phyloP scores from a whole-genome alignment of 495 filamentous ascomycete species.

The Xylaria castorea region DNA sequence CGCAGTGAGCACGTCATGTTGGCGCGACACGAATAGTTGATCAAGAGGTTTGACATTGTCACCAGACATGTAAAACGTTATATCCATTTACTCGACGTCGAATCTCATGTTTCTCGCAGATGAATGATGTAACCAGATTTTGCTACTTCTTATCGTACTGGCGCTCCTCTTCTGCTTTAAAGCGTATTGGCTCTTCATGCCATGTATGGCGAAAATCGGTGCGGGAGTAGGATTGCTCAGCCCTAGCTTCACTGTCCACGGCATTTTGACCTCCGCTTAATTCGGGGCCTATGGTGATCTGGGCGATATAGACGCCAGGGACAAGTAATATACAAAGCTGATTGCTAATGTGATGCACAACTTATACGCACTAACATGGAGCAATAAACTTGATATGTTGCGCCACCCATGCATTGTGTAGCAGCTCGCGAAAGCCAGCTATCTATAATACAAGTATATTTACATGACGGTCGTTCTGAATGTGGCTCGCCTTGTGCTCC shows the following conservation, averaged over 20 bases:
- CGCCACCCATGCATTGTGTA: slow-evolving; percentile 2
- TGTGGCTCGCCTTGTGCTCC: background rate
- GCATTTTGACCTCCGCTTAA: background rate
- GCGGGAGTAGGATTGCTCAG: background rate
- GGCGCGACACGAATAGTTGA: background rate
- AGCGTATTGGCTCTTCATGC: background rate
- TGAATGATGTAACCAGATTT: background rate
- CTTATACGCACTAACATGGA: background rate
- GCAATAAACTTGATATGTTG: slow-evolving; percentile 7
- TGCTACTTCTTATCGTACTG: background rate
- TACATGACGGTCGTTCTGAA: slow-evolving; percentile 17
- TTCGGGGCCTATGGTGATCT: background rate
- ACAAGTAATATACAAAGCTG: slow-evolving; percentile 11
- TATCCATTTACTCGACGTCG: background rate
- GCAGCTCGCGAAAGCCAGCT: background rate
- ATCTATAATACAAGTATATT: slow-evolving; percentile 28
- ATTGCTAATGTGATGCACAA: slow-evolving; percentile 12
- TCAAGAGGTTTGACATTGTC: background rate
- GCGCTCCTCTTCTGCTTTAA: background rate
- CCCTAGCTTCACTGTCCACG: background rate
- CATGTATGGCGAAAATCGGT: background rate
- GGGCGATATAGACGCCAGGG: slow-evolving; percentile 1
- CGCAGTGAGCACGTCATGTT: background rate
- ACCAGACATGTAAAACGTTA: background rate
- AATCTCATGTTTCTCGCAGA: background rate